Percentiles rank a stretch among this genome's conserved stretches.
Conservation (phyloP, 768 basidiomycete species). For the Pleurotus platypus region DNA sequence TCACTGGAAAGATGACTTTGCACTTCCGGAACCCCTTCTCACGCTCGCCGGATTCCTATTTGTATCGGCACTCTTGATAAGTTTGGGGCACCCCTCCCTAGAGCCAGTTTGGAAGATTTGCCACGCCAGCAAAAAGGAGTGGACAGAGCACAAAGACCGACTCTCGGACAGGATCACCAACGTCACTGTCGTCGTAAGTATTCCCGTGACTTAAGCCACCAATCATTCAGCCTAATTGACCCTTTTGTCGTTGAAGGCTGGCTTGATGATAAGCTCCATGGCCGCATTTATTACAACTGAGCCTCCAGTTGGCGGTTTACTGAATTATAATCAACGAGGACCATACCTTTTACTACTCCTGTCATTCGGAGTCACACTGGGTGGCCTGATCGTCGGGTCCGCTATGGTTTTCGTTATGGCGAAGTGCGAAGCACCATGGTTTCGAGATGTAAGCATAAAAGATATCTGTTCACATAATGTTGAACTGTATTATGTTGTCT, state of each 20-base stretch:
- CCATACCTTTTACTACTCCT: slow-evolving; percentile 1
- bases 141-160: not conserved
- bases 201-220: not conserved
- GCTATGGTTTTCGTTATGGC: slow-evolving; percentile 3
- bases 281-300: slow-evolving; percentile 2
- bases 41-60: not conserved
- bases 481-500: not conserved
- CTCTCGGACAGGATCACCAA: not conserved
- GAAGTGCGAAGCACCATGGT: not conserved
- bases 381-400: slow-evolving; percentile 7
- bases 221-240: not conserved
- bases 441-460: not conserved
- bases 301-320: not conserved
- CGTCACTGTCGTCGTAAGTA: slow-evolving; percentile 3
- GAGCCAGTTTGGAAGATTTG: not conserved
- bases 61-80: not conserved
- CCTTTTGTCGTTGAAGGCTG: not conserved
- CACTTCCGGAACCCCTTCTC: not conserved
- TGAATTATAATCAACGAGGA: not conserved
- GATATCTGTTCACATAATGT: not conserved
- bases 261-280: not conserved
- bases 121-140: not conserved
- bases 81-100: not conserved
- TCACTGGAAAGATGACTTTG: not conserved
- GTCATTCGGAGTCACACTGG: slow-evolving; percentile 2